Base-by-base conservation (phyloP, 352 stramenopile genomes). In the Globisporangium takayamanum region DNA sequence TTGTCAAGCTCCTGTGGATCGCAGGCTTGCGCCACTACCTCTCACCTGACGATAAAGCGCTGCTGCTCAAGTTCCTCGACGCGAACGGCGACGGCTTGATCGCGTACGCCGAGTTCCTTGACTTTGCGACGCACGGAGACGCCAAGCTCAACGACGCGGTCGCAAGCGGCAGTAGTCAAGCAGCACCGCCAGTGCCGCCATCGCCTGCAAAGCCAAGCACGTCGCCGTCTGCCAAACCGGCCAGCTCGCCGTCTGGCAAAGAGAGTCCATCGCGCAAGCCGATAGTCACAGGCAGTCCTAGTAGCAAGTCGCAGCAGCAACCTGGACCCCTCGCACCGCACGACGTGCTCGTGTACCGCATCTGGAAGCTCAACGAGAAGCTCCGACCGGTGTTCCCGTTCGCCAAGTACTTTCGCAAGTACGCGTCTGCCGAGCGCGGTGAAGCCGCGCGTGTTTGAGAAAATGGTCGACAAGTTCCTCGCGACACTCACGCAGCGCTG, bases 391-490 rank as follows among this genome's bases (percentile, higher is more conserved):
- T 55, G 15, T 92, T 92, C 56, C 76, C 78, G 0, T 92, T 92
- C 55, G 76, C 76, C 7, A 89, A 87, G 60, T 92, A 92, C 56
- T 83, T 90, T 30, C 64, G 65, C 45, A 92, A 90, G 55, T 89
- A 92, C 59, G 72, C 68, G 12, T 37, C 67, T 16, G 70, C 69
- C 5, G 50, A 69, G 49, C 61, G 45, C 12, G 76, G 74, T 91
- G 22, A 87, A 82, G 68, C 55, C 70, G 44, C 70, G 71, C 11
- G 76, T 86, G 26, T 92, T 92, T 50, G 73, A 84, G 36, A 88
- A 88, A 28, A 71, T 90, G 42, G 61, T 92, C 2, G 75, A 92
- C 56, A 92, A 92, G 51, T 92, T 92, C 41, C 59, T 92, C 22
- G 66, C 71, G 44, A 73, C 72, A 22, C 57, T 90, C 15, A 69